These are phyloP conservation scores for Ophiorrhiza pumila DNA, from an alignment of 257 asterid genomes.

Conservation along the genomic window DNA sequence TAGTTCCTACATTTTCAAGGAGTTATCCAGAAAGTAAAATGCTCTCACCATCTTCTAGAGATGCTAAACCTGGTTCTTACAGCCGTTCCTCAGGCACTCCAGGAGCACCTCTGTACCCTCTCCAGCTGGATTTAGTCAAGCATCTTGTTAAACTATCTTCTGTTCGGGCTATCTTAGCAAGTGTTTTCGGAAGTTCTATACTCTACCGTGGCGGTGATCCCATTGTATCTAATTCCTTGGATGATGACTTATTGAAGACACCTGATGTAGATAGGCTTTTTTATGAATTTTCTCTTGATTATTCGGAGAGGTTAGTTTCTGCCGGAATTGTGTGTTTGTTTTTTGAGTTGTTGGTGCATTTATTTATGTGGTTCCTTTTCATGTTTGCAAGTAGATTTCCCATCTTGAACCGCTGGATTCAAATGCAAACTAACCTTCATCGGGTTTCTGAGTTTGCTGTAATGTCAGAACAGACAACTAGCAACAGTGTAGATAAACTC, in stretches of 20 bases:
- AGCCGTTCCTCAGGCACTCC: constrained; percentile 84
- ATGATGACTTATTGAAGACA: constrained; percentile 50
- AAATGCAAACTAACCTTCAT: constrained; percentile 95
- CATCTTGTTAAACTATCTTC: constrained; percentile 92
- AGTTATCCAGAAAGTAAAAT: constrained; percentile 57
- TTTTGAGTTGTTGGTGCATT: constrained; percentile 18
- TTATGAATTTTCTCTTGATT: constrained; percentile 92
- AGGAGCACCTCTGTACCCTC: constrained; percentile 86
- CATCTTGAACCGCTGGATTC: constrained; percentile 96
- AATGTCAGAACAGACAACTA: constrained; percentile 55
- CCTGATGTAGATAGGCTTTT: constrained; percentile 80
- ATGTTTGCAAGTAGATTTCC: constrained; percentile 66
- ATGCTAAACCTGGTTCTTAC: constrained; percentile 80
- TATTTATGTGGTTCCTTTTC: constrained; percentile 20
- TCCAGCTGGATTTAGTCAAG: constrained; percentile 81
- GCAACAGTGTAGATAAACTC: constrained; percentile 42
- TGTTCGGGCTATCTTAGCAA: constrained; percentile 94
- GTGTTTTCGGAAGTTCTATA: constrained; percentile 94
- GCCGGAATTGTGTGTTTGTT: constrained; percentile 11
- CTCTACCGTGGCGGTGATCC: constrained; percentile 72
- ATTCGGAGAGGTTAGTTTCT: constrained; percentile 87
- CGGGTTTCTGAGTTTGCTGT: constrained; percentile 92
- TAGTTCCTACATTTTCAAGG: constrained; percentile 68
- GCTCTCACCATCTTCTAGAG: constrained; percentile 73
- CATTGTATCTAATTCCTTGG: constrained; percentile 63